Evolutionary conservation across 2,329 filamentous ascomycete species (phyloP).

Genomic region (Aspergillus flavus): DNA sequence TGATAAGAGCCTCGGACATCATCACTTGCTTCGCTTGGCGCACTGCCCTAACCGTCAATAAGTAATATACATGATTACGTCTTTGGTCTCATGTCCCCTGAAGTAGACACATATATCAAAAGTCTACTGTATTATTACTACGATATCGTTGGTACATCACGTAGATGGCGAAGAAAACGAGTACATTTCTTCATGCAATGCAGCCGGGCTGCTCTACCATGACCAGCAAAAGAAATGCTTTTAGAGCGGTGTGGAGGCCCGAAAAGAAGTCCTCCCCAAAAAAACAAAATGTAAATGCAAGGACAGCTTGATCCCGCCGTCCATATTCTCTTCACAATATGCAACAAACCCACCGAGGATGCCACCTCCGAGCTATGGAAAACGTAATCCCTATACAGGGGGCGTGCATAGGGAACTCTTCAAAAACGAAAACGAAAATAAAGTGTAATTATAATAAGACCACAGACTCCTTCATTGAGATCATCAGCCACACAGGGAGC

Average conservation of each 20-base stretch:
- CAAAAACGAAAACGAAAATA: conserved; percentile 2
- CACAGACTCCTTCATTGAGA: conserved; percentile 14
- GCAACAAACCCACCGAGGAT: conserved; percentile 7
- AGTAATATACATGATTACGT: not conserved
- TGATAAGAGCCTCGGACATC: not conserved
- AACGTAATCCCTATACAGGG: not conserved
- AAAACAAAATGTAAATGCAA: conserved; percentile 10
- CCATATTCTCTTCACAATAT: conserved; percentile 8
- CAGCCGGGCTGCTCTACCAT: conserved; percentile 4
- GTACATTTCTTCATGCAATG: conserved; percentile 6
- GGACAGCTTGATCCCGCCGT: conserved; percentile 4
- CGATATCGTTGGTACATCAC: not conserved
- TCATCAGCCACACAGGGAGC: conserved; percentile 10
- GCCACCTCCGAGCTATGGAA: not conserved
- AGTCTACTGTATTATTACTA: not conserved
- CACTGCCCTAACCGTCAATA: not conserved
- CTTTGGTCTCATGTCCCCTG: too few species aligned
- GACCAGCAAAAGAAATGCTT: conserved; percentile 1
- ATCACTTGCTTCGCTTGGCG: not conserved
- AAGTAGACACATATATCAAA: not conserved
- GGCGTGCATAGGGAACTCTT: not conserved
- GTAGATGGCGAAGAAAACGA: not conserved
- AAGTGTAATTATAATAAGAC: conserved; percentile 7
- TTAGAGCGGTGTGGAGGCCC: not conserved
- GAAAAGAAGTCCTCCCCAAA: not conserved